Evolutionary conservation across 768 basidiomycete species (phyloP).

Genomic region (Rhizopogon vinicolor): DNA sequence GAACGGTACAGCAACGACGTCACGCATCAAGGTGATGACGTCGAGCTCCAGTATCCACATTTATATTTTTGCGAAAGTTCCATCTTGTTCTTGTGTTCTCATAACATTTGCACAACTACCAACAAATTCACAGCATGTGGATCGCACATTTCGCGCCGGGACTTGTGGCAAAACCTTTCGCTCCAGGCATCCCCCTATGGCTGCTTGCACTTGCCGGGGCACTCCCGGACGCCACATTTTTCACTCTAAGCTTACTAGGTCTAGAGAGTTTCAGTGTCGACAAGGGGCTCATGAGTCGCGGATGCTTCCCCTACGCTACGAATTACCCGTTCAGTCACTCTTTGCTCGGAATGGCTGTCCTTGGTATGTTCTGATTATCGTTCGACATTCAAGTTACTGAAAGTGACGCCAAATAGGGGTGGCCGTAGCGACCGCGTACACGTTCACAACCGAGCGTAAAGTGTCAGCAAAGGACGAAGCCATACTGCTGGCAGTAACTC

Average conservation of each 20-base stretch:
- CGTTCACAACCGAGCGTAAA: conserved; percentile 10
- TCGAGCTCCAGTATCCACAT: not conserved
- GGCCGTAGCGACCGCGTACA: conserved; percentile 14
- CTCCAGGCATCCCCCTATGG: not conserved
- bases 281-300: conserved; percentile 9
- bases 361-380: conserved; percentile 9
- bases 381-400: not conserved
- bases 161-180: conserved; percentile 1
- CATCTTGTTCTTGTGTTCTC: not conserved
- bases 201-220: conserved; percentile 22
- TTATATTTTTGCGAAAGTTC: not conserved
- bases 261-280: conserved; percentile 24
- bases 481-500: conserved; percentile 12
- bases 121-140: not conserved
- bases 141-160: conserved; percentile 2
- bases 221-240: conserved; percentile 23
- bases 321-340: conserved; percentile 30
- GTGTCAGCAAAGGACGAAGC: conserved; percentile 14
- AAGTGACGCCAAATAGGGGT: conserved; percentile 8
- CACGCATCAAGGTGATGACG: not conserved
- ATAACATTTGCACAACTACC: not conserved
- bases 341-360: conserved; percentile 17
- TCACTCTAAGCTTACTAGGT: conserved; percentile 22
- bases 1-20: not conserved
- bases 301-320: conserved; percentile 29